Percentiles rank a stretch among this genome's conserved stretches.
Conservation (phyloP, 805 yeast genomes). For the Lipomyces yamadae region DNA sequence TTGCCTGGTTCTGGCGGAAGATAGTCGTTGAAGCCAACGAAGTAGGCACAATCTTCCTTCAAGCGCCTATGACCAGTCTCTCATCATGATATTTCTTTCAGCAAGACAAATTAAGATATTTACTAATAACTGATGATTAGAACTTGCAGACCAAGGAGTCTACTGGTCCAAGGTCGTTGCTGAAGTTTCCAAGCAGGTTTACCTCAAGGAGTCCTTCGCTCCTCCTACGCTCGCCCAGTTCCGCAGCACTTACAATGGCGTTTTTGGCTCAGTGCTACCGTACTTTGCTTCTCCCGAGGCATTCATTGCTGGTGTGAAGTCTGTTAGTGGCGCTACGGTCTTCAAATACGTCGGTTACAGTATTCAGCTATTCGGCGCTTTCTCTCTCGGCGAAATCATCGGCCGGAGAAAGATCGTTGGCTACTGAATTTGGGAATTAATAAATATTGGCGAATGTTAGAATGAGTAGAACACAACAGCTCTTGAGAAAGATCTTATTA, state of each 20-base stretch:
- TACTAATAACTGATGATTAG: conserved; percentile 10
- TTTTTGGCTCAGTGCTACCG: conserved; percentile 51
- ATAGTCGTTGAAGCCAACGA: no score
- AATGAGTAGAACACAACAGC: not conserved
- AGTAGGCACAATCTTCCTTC: no score
- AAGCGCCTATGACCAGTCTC: not conserved
- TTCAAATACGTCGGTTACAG: conserved; percentile 71
- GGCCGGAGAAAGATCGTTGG: conserved; percentile 96
- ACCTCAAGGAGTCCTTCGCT: conserved; percentile 88
- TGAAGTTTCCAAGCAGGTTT: conserved; percentile 75
- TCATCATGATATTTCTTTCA: not conserved
- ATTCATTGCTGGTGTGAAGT: conserved; percentile 53
- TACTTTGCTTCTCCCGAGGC: conserved; percentile 58
- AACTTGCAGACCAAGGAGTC: conserved; percentile 57
- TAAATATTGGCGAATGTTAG: not conserved
- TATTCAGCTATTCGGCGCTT: conserved; percentile 86
- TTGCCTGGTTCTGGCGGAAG: no score
- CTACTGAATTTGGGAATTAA: conserved; percentile 50
- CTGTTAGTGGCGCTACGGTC: conserved; percentile 59
- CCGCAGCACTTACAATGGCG: conserved; percentile 68
- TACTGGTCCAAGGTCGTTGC: conserved; percentile 77
- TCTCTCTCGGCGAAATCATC: conserved; percentile 91
- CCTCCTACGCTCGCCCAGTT: conserved; percentile 84
- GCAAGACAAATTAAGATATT: not conserved
- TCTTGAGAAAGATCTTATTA: not conserved